Evolutionary conservation across 768 basidiomycete genomes (phyloP).

Genomic region (Leccinum uliginosum): DNA sequence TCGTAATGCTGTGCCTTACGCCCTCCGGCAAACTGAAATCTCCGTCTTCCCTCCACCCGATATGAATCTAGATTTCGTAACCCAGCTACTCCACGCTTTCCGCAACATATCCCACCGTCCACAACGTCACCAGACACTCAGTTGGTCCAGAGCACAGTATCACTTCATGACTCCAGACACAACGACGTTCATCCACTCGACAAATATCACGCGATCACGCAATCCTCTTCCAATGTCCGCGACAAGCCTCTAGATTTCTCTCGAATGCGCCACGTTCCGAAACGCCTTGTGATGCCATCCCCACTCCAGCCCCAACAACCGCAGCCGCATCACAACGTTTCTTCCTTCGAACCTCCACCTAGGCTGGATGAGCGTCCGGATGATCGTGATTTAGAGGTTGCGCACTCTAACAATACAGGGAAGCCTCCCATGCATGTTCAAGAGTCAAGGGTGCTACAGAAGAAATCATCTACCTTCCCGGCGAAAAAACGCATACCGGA

Average conservation of each 20-base stretch:
- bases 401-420: constrained; percentile 6
- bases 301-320: constrained; percentile 46
- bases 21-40: constrained; percentile 9
- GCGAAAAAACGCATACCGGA: constrained; percentile 24
- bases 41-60: constrained; percentile 21
- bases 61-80: constrained; percentile 11
- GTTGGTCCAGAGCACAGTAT: not conserved
- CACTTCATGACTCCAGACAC: constrained; percentile 1
- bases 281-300: constrained; percentile 69
- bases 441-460: constrained; percentile 21
- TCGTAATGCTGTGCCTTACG: constrained; percentile 12
- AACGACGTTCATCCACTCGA: constrained; percentile 11
- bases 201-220: constrained; percentile 4
- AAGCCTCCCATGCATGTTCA: constrained; percentile 6
- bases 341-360: not conserved
- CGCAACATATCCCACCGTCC: constrained; percentile 5
- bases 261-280: constrained; percentile 46
- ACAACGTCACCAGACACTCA: constrained; percentile 4
- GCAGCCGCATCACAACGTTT: constrained; percentile 14
- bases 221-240: constrained; percentile 6
- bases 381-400: not conserved
- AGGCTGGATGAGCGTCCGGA: constrained; percentile 7
- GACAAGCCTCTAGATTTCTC: constrained; percentile 9
- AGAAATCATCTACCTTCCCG: constrained; percentile 22
- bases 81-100: constrained; percentile 8